Percentiles rank a stretch among this genome's conserved stretches.
phyloP scores from a whole-genome alignment of 495 filamentous ascomycete genomes.

The Hyaloscypha variabilis region DNA sequence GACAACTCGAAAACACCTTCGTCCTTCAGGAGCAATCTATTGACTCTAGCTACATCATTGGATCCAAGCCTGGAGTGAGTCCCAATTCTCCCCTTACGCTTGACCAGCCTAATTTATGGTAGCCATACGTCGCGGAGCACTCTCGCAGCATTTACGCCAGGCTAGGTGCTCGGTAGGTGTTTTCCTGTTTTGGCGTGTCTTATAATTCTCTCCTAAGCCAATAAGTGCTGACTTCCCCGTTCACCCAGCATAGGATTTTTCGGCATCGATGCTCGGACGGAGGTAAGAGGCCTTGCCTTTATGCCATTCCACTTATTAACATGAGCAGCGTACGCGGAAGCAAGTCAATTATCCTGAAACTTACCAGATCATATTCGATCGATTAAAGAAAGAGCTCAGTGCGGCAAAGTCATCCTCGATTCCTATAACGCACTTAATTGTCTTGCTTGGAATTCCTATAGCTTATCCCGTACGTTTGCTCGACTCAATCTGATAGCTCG shows the following conservation, averaged over 20 bases:
- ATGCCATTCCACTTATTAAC: neutral
- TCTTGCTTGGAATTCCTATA: conserved; percentile 90
- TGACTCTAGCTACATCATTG: conserved; percentile 81
- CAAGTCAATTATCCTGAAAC: conserved; percentile 91
- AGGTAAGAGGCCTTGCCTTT: conserved; percentile 37
- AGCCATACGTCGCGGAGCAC: conserved; percentile 75
- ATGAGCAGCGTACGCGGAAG: conserved; percentile 69
- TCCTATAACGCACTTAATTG: conserved; percentile 78
- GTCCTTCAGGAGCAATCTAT: conserved; percentile 60
- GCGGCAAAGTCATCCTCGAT: conserved; percentile 48
- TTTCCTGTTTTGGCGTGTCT: too few species aligned
- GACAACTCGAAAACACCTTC: conserved; percentile 68
- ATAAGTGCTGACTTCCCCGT: too few species aligned
- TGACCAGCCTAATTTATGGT: conserved; percentile 19
- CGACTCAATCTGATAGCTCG: neutral
- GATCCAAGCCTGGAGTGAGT: conserved; percentile 62
- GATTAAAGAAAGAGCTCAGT: conserved; percentile 65
- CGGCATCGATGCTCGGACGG: conserved; percentile 87
- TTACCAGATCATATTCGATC: conserved; percentile 78
- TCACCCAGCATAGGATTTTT: conserved; percentile 88
- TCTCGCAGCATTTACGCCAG: conserved; percentile 81
- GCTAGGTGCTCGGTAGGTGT: conserved; percentile 79
- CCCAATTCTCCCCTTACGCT: neutral
- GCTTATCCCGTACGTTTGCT: conserved; percentile 70
- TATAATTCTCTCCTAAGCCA: too few species aligned